Conservation (phyloP, 257 asterid species). For the Misopates orontium region DNA sequence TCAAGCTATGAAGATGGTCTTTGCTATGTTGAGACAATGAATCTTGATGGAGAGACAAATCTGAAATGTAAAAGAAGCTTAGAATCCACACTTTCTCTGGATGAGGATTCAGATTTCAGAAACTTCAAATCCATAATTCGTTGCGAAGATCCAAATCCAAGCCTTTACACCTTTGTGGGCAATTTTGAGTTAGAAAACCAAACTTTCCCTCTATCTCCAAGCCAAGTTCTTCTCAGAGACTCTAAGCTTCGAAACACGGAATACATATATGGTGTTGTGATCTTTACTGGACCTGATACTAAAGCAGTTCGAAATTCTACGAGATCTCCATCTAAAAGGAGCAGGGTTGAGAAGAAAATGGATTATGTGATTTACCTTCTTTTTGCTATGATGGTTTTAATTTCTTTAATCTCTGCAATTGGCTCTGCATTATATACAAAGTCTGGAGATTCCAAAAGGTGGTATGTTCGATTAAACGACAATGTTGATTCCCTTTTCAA, state of each 20-base stretch:
- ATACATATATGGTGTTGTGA: conserved; percentile 49
- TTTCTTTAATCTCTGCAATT: conserved; percentile 44
- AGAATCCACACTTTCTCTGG: conserved; percentile 43
- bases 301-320: conserved; percentile 62
- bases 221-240: conserved; percentile 58
- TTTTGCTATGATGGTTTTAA: conserved; percentile 43
- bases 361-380: conserved; percentile 59
- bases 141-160: conserved; percentile 70
- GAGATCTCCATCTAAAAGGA: conserved; percentile 62
- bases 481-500: conserved; percentile 27
- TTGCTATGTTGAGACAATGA: conserved; percentile 68
- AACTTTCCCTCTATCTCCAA: conserved; percentile 38
- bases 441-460: conserved; percentile 26
- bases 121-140: conserved; percentile 42
- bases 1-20: conserved; percentile 67
- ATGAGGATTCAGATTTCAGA: conserved; percentile 36
- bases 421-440: conserved; percentile 40
- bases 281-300: conserved; percentile 60
- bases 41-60: conserved; percentile 69
- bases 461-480: conserved; percentile 40
- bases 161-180: conserved; percentile 63
- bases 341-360: conserved; percentile 56
- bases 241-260: conserved; percentile 72
- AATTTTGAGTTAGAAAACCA: conserved; percentile 38
- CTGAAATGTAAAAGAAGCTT: conserved; percentile 53